phyloP scores from a whole-genome alignment of 2,329 filamentous ascomycete genomes.

The Xylariomycetidae sp. region DNA sequence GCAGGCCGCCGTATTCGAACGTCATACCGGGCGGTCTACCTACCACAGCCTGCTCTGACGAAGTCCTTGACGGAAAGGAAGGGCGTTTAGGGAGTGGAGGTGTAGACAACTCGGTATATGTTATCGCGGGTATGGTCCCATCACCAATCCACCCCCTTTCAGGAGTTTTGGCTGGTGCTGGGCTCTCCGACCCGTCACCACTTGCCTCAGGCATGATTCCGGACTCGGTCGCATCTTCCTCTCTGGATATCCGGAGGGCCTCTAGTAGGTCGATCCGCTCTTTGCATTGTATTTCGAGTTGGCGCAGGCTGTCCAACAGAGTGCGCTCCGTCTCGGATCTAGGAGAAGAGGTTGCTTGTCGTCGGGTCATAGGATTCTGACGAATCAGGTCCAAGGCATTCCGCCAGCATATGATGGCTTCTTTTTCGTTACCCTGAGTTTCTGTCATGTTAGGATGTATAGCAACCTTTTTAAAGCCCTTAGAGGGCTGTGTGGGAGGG shows the following conservation, averaged over 20 bases:
- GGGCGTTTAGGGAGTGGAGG: constrained; percentile 57
- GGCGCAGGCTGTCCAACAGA: constrained; percentile 72
- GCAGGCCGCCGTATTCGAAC: too few relatives aligned
- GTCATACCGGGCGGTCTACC: too few relatives aligned
- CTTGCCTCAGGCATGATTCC: too few relatives aligned
- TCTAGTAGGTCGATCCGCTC: constrained; percentile 87
- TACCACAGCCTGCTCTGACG: constrained; percentile 42
- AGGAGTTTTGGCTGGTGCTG: constrained; percentile 13
- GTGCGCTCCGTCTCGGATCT: constrained; percentile 80
- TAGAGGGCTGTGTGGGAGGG: too few relatives aligned
- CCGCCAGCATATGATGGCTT: constrained; percentile 88
- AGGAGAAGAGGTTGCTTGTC: constrained; percentile 64
- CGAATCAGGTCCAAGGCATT: constrained; percentile 84
- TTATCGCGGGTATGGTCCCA: constrained; percentile 76
- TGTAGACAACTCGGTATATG: constrained; percentile 76
- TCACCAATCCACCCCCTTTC: constrained; percentile 66
- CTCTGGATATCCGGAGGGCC: constrained; percentile 65
- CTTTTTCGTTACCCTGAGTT: constrained; percentile 76
- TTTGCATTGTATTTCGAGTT: constrained; percentile 87
- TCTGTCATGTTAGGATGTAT: too few relatives aligned
- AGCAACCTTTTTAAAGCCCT: too few relatives aligned
- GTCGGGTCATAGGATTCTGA: constrained; percentile 74
- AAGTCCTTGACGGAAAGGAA: constrained; percentile 48
- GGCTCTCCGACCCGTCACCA: too few relatives aligned
- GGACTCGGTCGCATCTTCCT: constrained; percentile 34